Evolutionary conservation across 1,139 yeast species (phyloP).

Genomic region (Sugiyamaella grinbergsii): DNA sequence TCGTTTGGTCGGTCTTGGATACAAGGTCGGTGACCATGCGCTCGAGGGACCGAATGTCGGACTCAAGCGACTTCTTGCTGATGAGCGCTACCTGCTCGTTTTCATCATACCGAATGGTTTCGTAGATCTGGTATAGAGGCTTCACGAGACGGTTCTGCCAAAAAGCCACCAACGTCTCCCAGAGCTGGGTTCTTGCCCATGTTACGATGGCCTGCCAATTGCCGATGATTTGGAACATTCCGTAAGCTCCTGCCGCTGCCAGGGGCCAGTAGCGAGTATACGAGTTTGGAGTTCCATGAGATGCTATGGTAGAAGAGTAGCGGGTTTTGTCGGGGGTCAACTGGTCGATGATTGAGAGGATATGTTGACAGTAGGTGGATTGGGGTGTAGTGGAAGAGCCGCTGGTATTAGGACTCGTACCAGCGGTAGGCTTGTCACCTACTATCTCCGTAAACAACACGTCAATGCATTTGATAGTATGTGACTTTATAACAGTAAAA

Average conservation of each 20-base stretch:
- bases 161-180: conserved; percentile 67
- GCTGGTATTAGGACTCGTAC: no score
- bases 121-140: conserved; percentile 73
- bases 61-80: conserved; percentile 72
- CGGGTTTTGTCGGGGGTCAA: conserved; percentile 4
- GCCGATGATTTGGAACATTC: conserved; percentile 48
- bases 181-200: conserved; percentile 61
- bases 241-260: conserved; percentile 25
- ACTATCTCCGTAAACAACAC: conserved; percentile 12
- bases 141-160: conserved; percentile 78
- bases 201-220: conserved; percentile 54
- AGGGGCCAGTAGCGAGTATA: conserved; percentile 72
- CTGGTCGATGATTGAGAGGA: conserved; percentile 1
- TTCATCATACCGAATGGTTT: conserved; percentile 81
- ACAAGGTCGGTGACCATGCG: conserved; percentile 84
- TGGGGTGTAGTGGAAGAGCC: neutral
- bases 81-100: conserved; percentile 70
- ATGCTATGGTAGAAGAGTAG: neutral
- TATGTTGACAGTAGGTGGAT: neutral
- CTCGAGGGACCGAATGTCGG: conserved; percentile 79
- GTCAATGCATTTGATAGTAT: conserved; percentile 10
- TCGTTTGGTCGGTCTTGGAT: neutral
- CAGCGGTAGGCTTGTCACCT: neutral
- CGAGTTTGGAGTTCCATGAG: conserved; percentile 51
- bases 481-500: neutral